Base-by-base conservation (phyloP, 352 stramenopile genomes). In the Phytophthora cajani region DNA sequence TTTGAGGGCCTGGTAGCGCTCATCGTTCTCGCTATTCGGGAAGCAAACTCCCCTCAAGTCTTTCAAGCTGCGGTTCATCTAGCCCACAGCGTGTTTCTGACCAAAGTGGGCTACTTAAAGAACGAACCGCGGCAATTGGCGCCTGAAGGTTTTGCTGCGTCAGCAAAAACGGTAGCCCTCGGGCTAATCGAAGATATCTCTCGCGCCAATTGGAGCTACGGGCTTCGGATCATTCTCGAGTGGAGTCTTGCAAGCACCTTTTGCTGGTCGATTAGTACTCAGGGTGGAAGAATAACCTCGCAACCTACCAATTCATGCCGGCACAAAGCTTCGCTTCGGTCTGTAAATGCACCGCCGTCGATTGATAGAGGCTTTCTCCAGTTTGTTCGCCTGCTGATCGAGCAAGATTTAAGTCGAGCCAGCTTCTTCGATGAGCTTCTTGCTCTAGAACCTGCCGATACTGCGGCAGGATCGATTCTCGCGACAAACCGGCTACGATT, bases 1-100 rank as follows among this genome's bases (percentile, higher is more conserved):
- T 81, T 81, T 17, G 84, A 91, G 74, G 84, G 81, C 1, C 51
- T 85, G 4, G 14, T 86, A 6, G 73, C 83, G 1, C 54, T 88
- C 14, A 46, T 84, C 2, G 33, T 71, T 40, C 30, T 87, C 7
- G 69, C 63, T 25, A 38, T 88, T 27, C 63, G 69, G n/a, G 56
- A 71, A 32, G 51, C 70, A 54, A 33, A 73, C 12, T 62, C 76
- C 11, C 33, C 33, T 16, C 53, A 56, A 38, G 69, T 80, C n/a
- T 89, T 87, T 44, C 67, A 80, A n/a, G 58, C 69, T 19, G 51
- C 63, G 19, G 67, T 89, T 17, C 79, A 86, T 55, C 61, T 89
- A 30, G 64, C 75, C 1, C 67, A 79, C 16, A 89, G 79, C 0
- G 51, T 81, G 0, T 89, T 88, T 32, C 67, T 50, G 25, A 49